These are phyloP conservation scores for Emmonsiellopsis sp. DNA, from an alignment of 2,329 filamentous ascomycete species.

Conservation along the genomic window DNA sequence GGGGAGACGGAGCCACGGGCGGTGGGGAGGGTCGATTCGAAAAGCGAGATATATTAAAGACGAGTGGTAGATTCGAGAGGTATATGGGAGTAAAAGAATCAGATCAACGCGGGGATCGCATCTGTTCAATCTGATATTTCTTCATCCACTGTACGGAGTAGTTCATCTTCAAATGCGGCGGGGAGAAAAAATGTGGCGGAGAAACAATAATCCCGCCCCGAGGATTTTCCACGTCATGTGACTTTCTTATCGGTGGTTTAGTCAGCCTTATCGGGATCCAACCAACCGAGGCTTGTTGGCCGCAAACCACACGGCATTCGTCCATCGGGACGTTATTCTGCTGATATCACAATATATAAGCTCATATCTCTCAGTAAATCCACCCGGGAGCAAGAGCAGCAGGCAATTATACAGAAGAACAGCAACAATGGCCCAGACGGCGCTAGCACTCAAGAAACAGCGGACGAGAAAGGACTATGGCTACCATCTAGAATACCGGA, in stretches of 20 bases:
- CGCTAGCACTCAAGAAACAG: slow-evolving; percentile 48
- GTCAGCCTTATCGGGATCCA: too few species aligned
- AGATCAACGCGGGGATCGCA: not conserved
- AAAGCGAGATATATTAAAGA: not conserved
- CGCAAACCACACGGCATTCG: not conserved
- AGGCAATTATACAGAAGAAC: not conserved
- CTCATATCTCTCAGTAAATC: not conserved
- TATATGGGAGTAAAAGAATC: not conserved
- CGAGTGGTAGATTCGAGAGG: not conserved
- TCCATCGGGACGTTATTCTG: too few species aligned
- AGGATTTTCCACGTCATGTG: too few species aligned
- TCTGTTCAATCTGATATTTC: not conserved
- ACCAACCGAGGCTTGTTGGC: too few species aligned
- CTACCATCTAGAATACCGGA: slow-evolving; percentile 72
- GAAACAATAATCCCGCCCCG: too few species aligned
- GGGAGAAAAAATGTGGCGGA: too few species aligned
- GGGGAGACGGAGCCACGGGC: slow-evolving; percentile 29
- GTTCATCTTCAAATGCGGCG: not conserved
- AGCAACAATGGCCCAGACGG: slow-evolving; percentile 17
- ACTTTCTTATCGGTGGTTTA: too few species aligned
- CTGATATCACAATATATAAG: too few species aligned
- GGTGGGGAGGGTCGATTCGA: not conserved
- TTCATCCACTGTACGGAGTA: slow-evolving; percentile 16
- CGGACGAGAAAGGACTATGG: slow-evolving; percentile 60
- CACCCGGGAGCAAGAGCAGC: not conserved